Percentiles rank a stretch among this genome's conserved stretches.
Evolutionary conservation across 345 rosid genomes (phyloP).

Genomic region (Crucihimalaya himalaica): DNA sequence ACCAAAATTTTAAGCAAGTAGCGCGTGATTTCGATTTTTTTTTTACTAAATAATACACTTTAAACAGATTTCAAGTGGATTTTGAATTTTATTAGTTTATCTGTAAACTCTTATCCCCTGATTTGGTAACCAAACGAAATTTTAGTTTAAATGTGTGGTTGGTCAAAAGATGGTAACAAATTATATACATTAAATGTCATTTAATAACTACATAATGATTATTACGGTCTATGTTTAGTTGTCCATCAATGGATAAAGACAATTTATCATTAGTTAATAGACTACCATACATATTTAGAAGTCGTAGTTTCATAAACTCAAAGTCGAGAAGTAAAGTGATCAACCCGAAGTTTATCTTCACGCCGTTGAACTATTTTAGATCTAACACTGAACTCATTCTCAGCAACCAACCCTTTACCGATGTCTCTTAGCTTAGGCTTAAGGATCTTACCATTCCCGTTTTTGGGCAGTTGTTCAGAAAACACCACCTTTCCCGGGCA

Average conservation of each 20-base stretch:
- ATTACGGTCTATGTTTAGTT: neutral
- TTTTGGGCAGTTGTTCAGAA: conserved; percentile 50
- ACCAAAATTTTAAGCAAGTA: too few species aligned
- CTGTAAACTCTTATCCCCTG: too few species aligned
- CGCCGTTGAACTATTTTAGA: neutral
- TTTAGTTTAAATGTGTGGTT: too few species aligned
- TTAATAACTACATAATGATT: too few species aligned
- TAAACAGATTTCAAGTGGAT: too few species aligned
- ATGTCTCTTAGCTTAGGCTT: conserved; percentile 47
- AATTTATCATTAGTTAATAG: neutral
- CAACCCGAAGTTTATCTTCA: neutral
- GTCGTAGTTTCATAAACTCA: neutral
- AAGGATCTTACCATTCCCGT: conserved; percentile 55
- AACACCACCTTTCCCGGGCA: conserved; percentile 57
- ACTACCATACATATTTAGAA: neutral
- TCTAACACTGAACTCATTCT: neutral
- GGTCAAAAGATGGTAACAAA: too few species aligned
- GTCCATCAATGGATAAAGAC: neutral
- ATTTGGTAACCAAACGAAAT: too few species aligned
- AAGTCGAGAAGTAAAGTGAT: neutral
- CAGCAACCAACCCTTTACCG: conserved; percentile 38
- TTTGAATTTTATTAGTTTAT: too few species aligned
- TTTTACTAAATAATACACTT: too few species aligned
- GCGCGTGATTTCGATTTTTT: too few species aligned
- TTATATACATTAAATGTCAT: too few species aligned